Base-by-base conservation (phyloP, 352 stramenopile genomes). In the Phytophthora rubi region DNA sequence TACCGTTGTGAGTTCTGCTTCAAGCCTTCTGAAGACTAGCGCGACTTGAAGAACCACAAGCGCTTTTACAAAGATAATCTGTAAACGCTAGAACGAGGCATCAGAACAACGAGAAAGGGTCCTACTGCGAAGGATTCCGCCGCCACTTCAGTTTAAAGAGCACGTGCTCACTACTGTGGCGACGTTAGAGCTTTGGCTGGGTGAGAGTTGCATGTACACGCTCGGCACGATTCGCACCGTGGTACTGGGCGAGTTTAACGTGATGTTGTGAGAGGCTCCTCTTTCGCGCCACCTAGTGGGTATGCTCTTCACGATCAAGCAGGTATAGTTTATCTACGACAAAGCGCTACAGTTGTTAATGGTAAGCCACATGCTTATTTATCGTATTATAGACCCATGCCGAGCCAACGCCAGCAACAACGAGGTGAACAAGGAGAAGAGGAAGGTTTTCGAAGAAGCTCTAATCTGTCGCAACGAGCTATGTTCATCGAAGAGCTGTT, bases 251-350 rank as follows among this genome's bases (percentile, higher is more conserved):
- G 28, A 62, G 9, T 59, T 61, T 6, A 47, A 37, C 3, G 48
- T 65, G 6, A 1, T 48, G 0, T n/a, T 75, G 1, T 78, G 61
- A 5, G 39, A 39, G 28, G 64, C 57, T 5, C 69, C 65, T 3
- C 62, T 68, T 15, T 71, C 44, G 23, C 8, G 51, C 2, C 62
- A 62, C 21, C 28, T 30, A 30, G 28, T 30, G 28, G 28, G 28
- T 6, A 30, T 66, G 35, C 52, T 74, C 3, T 78, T 65, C 45
- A 74, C 56, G 5, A 26, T 74, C 3, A 74, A 74, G 42, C 56
- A 69, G 47, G 56, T 68, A 30, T 30, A 30, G 28, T 7, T 30
- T 30, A 0, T 3, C 28, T 6, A 30, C 6, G 28, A 30, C 28
- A 30, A 30, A 30, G 28, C 6, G 6, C 4, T 30, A 30, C 3